A percentile compares a stretch with the other conserved stretches of the same genome.
Conservation (phyloP, 805 yeast genomes). For the Pichia sporocuriosa region DNA sequence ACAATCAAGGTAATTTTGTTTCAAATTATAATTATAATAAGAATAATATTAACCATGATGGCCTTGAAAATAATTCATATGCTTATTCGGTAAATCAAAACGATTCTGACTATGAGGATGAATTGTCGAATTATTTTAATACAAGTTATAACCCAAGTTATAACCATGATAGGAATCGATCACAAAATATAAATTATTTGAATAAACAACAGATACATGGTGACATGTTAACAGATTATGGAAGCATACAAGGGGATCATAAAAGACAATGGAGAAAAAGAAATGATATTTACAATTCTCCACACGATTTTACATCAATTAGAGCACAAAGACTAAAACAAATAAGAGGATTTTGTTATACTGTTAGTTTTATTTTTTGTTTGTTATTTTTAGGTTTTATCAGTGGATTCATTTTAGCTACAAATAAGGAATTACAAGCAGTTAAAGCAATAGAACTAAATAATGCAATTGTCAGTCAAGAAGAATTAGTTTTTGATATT, state of each 20-base stretch:
- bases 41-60: background rate
- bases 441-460: constrained; percentile 56
- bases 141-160: background rate
- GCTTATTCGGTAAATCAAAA: constrained; percentile 14
- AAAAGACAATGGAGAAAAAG: constrained; percentile 16
- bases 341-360: constrained; percentile 33
- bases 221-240: constrained; percentile 11
- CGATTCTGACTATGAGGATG: constrained; percentile 26
- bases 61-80: background rate
- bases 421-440: constrained; percentile 73
- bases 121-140: constrained; percentile 13
- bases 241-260: constrained; percentile 10
- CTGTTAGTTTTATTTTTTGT: constrained; percentile 38
- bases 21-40: constrained; percentile 9
- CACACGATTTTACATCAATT: constrained; percentile 32
- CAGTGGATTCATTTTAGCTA: constrained; percentile 77
- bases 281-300: constrained; percentile 28
- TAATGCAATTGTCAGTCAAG: constrained; percentile 72
- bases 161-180: constrained; percentile 1
- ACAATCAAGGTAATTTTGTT: background rate
- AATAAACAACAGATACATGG: constrained; percentile 7
- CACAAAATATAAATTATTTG: constrained; percentile 3
- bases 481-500: constrained; percentile 76
- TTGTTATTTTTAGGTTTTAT: constrained; percentile 70
- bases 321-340: constrained; percentile 26